Evolutionary conservation across 75 land plant species (phyloP), one percentile per base, ranked within the genome.

Genomic region (Picea glauca): DNA sequence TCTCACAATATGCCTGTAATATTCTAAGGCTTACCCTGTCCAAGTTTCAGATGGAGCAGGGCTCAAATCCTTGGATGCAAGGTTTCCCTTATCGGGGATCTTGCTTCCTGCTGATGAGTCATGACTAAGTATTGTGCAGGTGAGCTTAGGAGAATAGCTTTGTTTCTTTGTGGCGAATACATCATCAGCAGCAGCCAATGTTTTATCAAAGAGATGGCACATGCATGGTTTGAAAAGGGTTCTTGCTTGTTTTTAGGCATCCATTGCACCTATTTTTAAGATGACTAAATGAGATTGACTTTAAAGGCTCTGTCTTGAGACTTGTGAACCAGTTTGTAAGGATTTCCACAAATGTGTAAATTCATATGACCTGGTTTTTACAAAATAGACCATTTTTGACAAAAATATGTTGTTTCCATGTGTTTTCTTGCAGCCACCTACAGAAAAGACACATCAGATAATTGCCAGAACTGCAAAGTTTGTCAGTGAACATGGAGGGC

Each of bases 401-500:
- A 30, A 62, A 30, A 33, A 21, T 26, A 13, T 21, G 8, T 43
- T 80, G 21, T 50, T 68, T 81, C 60, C 77, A 17, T 79, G 0
- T 73, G 74, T 74, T 23, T 79, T 84, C 59, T 76, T 88, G 62
- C 96, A 95, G 98, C 98, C 98, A 77, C 82, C 93, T 18, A 77
- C 98, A 21, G 90, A 91, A 76, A 95, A 95, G 62, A 20, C 88
- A 33, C 98, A 95, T 84, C 98, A 95, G 72, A 95, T 95, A 77
- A 95, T 95, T 62, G 83, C 90, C 35, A 90, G 93, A 60, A 95
- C 98, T 20, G 95, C 98, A 60, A 78, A 80, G 73, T 95, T 93
- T 89, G 98, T 95, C 18, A 83, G 84, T 67, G 78, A 88, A 78
- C 95, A 92, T 87, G 98, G 98, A 40, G 96, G 96, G 26, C 98